Percentiles rank a stretch among this genome's conserved stretches.
phyloP scores from a whole-genome alignment of 1,284 basidiomycete species.

The Ustilago nuda region DNA sequence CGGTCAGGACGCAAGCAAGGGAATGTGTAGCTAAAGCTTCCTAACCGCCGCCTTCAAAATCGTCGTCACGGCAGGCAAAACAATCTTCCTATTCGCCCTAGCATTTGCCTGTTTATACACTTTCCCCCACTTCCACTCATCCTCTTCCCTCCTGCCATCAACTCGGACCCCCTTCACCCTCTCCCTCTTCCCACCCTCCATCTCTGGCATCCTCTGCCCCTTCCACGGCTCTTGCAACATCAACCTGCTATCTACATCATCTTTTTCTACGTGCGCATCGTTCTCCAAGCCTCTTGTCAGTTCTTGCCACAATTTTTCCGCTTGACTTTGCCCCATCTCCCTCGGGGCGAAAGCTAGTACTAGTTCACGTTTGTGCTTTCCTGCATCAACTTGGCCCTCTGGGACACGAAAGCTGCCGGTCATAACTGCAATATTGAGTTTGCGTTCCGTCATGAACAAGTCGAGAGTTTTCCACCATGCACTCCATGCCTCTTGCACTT shows the following conservation, averaged over 20 bases:
- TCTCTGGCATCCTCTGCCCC: slow-evolving; percentile 46
- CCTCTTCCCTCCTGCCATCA: slow-evolving; percentile 28
- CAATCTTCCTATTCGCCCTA: slow-evolving; percentile 63
- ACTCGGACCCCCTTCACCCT: slow-evolving; percentile 46
- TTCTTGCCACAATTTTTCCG: slow-evolving; percentile 31
- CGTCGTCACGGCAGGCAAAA: slow-evolving; percentile 55
- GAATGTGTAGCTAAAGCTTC: slow-evolving; percentile 20
- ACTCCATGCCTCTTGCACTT: slow-evolving; percentile 50
- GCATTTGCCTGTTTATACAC: slow-evolving; percentile 62
- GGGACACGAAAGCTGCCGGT: slow-evolving; percentile 53
- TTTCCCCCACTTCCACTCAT: slow-evolving; percentile 31
- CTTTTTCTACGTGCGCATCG: slow-evolving; percentile 28
- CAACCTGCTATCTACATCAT: slow-evolving; percentile 29
- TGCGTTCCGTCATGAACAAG: slow-evolving; percentile 53
- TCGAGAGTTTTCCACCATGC: slow-evolving; percentile 54
- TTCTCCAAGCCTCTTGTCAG: slow-evolving; percentile 25
- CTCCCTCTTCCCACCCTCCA: slow-evolving; percentile 52
- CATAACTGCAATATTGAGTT: slow-evolving; percentile 57
- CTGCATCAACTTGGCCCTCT: slow-evolving; percentile 40
- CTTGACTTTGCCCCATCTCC: slow-evolving; percentile 18
- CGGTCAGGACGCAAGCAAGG: too few species aligned
- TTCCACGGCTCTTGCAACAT: slow-evolving; percentile 58
- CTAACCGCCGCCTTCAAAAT: slow-evolving; percentile 38
- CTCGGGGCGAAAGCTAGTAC: slow-evolving; percentile 45
- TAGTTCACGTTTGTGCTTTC: slow-evolving; percentile 60